A percentile compares a stretch with the other conserved stretches of the same genome.
Conservation (phyloP, 2,329 filamentous ascomycete genomes). For the Sporothrix globosa region DNA sequence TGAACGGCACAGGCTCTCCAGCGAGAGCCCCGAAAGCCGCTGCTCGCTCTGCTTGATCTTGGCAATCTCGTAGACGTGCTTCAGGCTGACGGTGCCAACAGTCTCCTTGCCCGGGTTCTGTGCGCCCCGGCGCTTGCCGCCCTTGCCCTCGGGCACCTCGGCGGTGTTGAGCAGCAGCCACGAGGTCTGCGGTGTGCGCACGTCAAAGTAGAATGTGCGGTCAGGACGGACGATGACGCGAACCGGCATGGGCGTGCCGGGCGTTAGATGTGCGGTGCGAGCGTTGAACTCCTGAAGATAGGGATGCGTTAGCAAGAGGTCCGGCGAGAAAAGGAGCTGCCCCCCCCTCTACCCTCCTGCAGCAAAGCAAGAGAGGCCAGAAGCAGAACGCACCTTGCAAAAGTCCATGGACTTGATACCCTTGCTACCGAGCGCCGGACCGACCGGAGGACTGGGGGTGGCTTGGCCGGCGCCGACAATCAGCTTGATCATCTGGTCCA, state of each 20-base stretch:
- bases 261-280: conserved; percentile 78
- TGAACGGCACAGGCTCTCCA: conserved; percentile 72
- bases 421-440: conserved; percentile 93
- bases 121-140: conserved; percentile 78
- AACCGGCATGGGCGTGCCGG: conserved; percentile 85
- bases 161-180: conserved; percentile 86
- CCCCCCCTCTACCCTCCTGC: too few species aligned
- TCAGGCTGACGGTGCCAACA: conserved; percentile 85
- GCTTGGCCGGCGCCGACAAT: conserved; percentile 97
- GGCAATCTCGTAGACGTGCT: conserved; percentile 97
- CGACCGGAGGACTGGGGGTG: conserved; percentile 91
- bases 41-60: conserved; percentile 88
- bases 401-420: conserved; percentile 99
- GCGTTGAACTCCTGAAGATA: conserved; percentile 87
- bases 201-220: conserved; percentile 87
- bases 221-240: conserved; percentile 91
- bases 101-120: conserved; percentile 73
- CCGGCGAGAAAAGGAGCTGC: background rate
- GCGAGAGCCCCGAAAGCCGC: conserved; percentile 69
- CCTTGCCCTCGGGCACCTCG: conserved; percentile 69
- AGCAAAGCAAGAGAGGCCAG: background rate
- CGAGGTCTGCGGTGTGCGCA: conserved; percentile 92
- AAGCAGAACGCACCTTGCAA: conserved; percentile 73
- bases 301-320: background rate
- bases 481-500: conserved; percentile 87